Conservation (phyloP, 495 filamentous ascomycete genomes). For the Penicillium desertorum region DNA sequence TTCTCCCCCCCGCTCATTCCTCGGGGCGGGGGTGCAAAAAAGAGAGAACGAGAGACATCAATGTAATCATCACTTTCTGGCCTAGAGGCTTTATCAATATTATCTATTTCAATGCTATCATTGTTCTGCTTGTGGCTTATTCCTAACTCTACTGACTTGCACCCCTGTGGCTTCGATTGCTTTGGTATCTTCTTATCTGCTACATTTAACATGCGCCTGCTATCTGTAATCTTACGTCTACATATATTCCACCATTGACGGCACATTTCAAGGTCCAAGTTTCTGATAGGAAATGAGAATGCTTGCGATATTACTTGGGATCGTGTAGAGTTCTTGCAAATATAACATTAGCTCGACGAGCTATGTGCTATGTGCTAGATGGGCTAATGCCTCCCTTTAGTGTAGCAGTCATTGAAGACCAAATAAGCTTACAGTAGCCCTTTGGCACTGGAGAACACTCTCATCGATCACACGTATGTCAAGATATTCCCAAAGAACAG, state of each 20-base stretch:
- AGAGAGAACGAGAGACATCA: neutral
- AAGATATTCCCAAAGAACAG: neutral
- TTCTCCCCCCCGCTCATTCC: neutral
- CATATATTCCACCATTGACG: neutral
- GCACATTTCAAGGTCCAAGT: neutral
- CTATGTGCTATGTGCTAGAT: neutral
- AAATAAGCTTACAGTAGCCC: neutral
- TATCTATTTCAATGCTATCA: neutral
- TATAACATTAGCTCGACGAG: neutral
- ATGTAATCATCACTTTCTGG: constrained; percentile 11
- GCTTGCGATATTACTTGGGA: neutral
- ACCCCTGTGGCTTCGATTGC: neutral
- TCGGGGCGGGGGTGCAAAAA: neutral
- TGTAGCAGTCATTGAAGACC: neutral
- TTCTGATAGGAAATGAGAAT: neutral
- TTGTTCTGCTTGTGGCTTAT: neutral
- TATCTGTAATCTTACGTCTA: neutral
- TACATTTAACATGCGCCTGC: neutral
- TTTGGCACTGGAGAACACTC: neutral
- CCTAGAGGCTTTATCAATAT: neutral
- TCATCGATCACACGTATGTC: too few relatives aligned
- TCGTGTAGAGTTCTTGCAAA: neutral
- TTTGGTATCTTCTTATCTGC: neutral
- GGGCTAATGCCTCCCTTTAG: neutral
- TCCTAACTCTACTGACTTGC: neutral